Evolutionary conservation across 2,329 filamentous ascomycete genomes (phyloP).

Genomic region (Neofusicoccum laricinum): DNA sequence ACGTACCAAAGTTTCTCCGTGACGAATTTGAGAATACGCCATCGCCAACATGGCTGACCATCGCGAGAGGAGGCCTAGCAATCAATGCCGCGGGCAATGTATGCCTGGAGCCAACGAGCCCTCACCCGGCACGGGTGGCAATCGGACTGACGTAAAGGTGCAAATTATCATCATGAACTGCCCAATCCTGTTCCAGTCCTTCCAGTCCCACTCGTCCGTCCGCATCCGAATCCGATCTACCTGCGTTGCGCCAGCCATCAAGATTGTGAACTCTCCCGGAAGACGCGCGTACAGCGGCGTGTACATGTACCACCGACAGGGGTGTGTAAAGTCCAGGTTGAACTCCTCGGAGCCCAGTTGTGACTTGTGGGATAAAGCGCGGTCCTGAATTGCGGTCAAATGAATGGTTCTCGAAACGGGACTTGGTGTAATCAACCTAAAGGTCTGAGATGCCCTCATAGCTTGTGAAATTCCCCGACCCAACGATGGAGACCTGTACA

Average conservation of each 20-base stretch:
- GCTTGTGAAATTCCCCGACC: conserved; percentile 19
- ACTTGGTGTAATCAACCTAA: too few relatives aligned
- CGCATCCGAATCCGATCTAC: conserved; percentile 23
- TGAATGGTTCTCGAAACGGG: conserved; percentile 16
- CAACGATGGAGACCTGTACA: conserved; percentile 22
- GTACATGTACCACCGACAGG: conserved; percentile 32
- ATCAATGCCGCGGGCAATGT: too few relatives aligned
- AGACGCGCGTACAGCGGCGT: conserved; percentile 28
- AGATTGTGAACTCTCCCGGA: conserved; percentile 27
- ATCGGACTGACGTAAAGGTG: too few relatives aligned
- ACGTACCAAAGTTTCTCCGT: background rate
- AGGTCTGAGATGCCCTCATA: conserved; percentile 21
- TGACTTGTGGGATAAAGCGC: conserved; percentile 31
- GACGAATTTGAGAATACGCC: background rate
- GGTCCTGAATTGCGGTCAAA: conserved; percentile 16
- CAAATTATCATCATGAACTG: too few relatives aligned
- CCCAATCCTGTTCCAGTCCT: too few relatives aligned
- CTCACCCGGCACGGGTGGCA: too few relatives aligned
- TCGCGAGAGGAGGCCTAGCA: background rate
- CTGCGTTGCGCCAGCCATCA: conserved; percentile 23
- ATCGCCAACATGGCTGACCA: background rate
- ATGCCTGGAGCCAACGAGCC: too few relatives aligned
- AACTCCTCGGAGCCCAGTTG: conserved; percentile 21
- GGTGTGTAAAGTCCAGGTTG: conserved; percentile 23
- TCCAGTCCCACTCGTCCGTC: too few relatives aligned